Percentiles rank a stretch among this genome's conserved stretches.
Evolutionary conservation across 2,329 filamentous ascomycete species (phyloP).

Genomic region (Cordyceps cicadae): DNA sequence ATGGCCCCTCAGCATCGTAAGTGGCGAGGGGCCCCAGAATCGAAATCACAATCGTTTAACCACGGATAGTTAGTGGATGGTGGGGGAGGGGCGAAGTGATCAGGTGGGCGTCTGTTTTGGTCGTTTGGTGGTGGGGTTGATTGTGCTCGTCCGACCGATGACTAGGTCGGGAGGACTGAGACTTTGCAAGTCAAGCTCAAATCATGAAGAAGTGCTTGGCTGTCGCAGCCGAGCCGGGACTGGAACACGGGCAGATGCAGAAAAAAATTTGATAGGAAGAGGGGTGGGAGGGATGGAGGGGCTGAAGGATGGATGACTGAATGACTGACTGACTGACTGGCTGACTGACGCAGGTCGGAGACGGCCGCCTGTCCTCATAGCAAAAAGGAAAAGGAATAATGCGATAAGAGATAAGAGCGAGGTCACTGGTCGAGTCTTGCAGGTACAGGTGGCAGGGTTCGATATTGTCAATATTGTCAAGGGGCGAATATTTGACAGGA

Average conservation of each 20-base stretch:
- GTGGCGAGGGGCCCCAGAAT: not conserved
- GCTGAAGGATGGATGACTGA: not conserved
- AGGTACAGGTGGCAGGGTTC: too few relatives aligned
- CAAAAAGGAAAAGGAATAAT: not conserved
- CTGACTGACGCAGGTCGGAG: not conserved
- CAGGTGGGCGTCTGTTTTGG: not conserved
- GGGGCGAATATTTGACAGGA: too few relatives aligned
- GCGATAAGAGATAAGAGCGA: too few relatives aligned
- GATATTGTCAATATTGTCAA: too few relatives aligned
- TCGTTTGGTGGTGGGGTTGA: not conserved
- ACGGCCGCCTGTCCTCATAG: not conserved
- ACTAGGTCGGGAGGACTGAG: not conserved
- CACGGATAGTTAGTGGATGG: not conserved
- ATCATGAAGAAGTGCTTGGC: not conserved
- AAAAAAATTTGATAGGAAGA: too few relatives aligned
- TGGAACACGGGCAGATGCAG: too few relatives aligned
- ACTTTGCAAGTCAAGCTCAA: not conserved
- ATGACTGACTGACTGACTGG: too few relatives aligned
- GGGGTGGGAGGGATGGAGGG: too few relatives aligned
- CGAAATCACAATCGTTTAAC: not conserved
- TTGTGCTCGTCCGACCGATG: not conserved
- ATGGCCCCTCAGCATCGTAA: too few relatives aligned
- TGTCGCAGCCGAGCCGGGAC: not conserved
- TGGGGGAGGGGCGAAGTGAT: conserved; percentile 2
- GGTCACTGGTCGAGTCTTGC: too few relatives aligned